phyloP scores from a whole-genome alignment of 768 basidiomycete species.

The Boletus bicolor region DNA sequence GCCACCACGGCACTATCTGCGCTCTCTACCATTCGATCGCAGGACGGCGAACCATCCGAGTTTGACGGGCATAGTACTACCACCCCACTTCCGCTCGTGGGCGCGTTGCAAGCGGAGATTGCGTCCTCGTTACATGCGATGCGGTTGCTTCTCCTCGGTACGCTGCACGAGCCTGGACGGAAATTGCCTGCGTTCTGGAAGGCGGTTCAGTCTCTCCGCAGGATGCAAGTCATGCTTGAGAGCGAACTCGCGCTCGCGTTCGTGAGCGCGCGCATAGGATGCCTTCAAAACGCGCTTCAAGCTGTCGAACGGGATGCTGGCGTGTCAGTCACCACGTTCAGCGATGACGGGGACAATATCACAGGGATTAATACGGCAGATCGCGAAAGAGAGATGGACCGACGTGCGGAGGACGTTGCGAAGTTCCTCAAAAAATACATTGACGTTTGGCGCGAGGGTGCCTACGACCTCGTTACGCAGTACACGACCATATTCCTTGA shows the following conservation, averaged over 20 bases:
- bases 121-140: slow-evolving; percentile 62
- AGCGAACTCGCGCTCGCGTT: slow-evolving; percentile 83
- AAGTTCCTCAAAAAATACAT: slow-evolving; percentile 83
- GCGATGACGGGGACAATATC: slow-evolving; percentile 11
- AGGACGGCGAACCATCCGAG: slow-evolving; percentile 36
- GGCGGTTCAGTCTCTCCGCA: slow-evolving; percentile 80
- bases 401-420: slow-evolving; percentile 68
- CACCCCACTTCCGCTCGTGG: slow-evolving; percentile 24
- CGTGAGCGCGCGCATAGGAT: slow-evolving; percentile 66
- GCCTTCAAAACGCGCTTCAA: slow-evolving; percentile 57
- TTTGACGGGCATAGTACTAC: slow-evolving; percentile 35
- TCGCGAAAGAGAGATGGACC: slow-evolving; percentile 47
- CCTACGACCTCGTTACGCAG: slow-evolving; percentile 89
- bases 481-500: slow-evolving; percentile 89
- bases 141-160: slow-evolving; percentile 72
- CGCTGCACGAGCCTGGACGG: slow-evolving; percentile 74
- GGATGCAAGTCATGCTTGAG: slow-evolving; percentile 73
- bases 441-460: slow-evolving; percentile 88
- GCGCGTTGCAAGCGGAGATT: slow-evolving; percentile 64
- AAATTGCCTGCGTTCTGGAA: slow-evolving; percentile 91
- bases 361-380: slow-evolving; percentile 25
- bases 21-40: slow-evolving; percentile 36
- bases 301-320: slow-evolving; percentile 44
- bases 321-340: slow-evolving; percentile 30
- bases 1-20: slow-evolving; percentile 49